These are phyloP conservation scores for Colletotrichum filicis DNA, from an alignment of 2,329 filamentous ascomycete genomes.

Conservation along the genomic window DNA sequence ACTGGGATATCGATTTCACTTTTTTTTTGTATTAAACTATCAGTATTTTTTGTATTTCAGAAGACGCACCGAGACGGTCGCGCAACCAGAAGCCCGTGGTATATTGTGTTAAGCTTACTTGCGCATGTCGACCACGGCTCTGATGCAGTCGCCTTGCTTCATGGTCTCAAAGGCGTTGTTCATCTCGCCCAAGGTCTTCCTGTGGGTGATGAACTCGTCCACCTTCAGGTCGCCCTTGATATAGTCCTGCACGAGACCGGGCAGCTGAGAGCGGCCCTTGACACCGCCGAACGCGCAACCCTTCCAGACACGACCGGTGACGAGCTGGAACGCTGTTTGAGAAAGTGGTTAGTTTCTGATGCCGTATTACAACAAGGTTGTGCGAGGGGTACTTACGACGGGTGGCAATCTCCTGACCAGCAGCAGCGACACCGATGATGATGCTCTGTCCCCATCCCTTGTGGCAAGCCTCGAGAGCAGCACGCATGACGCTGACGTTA, in stretches of 20 bases:
- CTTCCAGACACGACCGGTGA: slow-evolving; percentile 97
- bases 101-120: slow-evolving; percentile 38
- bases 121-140: slow-evolving; percentile 83
- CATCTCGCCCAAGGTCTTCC: slow-evolving; percentile 83
- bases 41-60: slow-evolving; percentile 25
- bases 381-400: slow-evolving; percentile 74
- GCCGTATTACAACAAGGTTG: neutral
- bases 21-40: slow-evolving; percentile 35
- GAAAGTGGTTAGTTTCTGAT: neutral
- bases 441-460: slow-evolving; percentile 99
- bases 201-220: slow-evolving; percentile 99
- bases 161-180: slow-evolving; percentile 93
- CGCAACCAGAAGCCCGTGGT: slow-evolving; percentile 27
- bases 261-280: slow-evolving; percentile 95
- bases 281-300: slow-evolving; percentile 98
- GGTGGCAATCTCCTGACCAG: slow-evolving; percentile 94
- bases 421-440: slow-evolving; percentile 96
- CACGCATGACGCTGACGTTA: slow-evolving; percentile 95
- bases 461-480: slow-evolving; percentile 96
- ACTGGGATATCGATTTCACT: slow-evolving; percentile 28
- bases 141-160: slow-evolving; percentile 97
- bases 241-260: slow-evolving; percentile 89
- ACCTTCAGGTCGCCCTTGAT: slow-evolving; percentile 92
- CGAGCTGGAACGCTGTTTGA: slow-evolving; percentile 89
- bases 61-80: slow-evolving; percentile 2